Evolutionary conservation across 2,329 filamentous ascomycete species (phyloP).

Genomic region (Claviceps digitariae): DNA sequence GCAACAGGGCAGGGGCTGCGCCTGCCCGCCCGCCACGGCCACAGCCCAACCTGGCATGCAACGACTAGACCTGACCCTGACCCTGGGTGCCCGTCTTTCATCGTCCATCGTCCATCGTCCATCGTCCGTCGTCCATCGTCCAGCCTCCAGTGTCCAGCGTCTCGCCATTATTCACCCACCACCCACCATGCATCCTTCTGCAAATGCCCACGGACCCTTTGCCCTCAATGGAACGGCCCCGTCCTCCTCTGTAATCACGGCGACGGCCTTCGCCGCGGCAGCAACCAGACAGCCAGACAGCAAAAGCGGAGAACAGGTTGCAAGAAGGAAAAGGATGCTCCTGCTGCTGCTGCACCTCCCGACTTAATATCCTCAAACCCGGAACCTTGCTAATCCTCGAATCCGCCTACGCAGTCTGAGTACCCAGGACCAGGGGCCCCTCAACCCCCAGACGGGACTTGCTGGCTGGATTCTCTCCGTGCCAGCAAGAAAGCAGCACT

Average conservation of each 20-base stretch:
- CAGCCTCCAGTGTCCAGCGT: background rate
- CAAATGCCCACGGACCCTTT: background rate
- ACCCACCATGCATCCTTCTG: background rate
- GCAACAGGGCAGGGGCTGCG: background rate
- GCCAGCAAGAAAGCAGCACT: background rate
- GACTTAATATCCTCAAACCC: constrained; percentile 5
- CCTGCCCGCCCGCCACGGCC: background rate
- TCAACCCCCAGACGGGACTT: constrained; percentile 2
- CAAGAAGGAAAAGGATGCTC: background rate
- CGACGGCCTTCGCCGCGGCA: background rate
- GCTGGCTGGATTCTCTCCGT: background rate
- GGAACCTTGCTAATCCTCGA: constrained; percentile 6
- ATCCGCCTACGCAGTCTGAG: constrained; percentile 3
- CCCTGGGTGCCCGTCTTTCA: too few relatives aligned
- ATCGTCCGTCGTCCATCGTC: background rate
- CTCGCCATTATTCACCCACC: background rate
- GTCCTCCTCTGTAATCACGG: background rate
- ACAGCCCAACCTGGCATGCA: background rate
- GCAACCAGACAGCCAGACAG: background rate
- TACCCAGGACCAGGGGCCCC: constrained; percentile 1
- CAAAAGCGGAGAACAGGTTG: background rate
- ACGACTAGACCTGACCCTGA: background rate
- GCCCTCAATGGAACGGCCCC: background rate
- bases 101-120: background rate
- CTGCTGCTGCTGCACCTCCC: constrained; percentile 2